phyloP scores from a whole-genome alignment of 176 grass and related monocot genomes.

The Ananas comosus region DNA sequence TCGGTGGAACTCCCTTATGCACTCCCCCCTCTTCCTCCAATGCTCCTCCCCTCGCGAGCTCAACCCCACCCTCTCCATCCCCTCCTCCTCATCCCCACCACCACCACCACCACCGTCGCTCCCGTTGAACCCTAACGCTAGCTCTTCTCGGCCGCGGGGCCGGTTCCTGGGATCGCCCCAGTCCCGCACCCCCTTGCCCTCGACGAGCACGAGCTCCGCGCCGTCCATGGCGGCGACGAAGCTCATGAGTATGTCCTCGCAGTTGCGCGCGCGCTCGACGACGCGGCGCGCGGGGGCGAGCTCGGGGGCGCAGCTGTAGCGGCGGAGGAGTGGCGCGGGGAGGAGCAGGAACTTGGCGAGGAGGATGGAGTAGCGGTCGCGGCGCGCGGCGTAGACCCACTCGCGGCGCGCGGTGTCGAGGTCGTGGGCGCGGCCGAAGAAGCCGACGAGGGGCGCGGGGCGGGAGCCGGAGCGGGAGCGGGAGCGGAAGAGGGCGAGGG shows the following conservation, averaged over 20 bases:
- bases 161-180: constrained; percentile 55
- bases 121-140: no score
- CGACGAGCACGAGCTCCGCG: constrained; percentile 47
- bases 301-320: constrained; percentile 59
- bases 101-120: background rate
- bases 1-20: constrained; percentile 84
- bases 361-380: constrained; percentile 69
- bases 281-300: constrained; percentile 41
- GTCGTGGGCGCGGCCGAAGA: constrained; percentile 78
- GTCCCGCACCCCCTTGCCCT: constrained; percentile 52
- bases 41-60: constrained; percentile 43
- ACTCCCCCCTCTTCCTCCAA: constrained; percentile 70
- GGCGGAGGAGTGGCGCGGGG: constrained; percentile 26
- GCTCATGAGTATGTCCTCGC: constrained; percentile 97
- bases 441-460: constrained; percentile 34
- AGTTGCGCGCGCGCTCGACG: constrained; percentile 67
- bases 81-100: background rate
- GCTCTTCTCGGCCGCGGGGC: background rate
- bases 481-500: constrained; percentile 43
- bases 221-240: constrained; percentile 62
- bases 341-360: constrained; percentile 82
- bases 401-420: constrained; percentile 40
- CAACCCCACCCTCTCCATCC: constrained; percentile 12
- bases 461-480: background rate
- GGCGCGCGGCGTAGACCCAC: constrained; percentile 64